Evolutionary conservation across 2,329 filamentous ascomycete species (phyloP), one percentile per base, ranked within the genome.

Genomic region (Arthrobotrys iridis): DNA sequence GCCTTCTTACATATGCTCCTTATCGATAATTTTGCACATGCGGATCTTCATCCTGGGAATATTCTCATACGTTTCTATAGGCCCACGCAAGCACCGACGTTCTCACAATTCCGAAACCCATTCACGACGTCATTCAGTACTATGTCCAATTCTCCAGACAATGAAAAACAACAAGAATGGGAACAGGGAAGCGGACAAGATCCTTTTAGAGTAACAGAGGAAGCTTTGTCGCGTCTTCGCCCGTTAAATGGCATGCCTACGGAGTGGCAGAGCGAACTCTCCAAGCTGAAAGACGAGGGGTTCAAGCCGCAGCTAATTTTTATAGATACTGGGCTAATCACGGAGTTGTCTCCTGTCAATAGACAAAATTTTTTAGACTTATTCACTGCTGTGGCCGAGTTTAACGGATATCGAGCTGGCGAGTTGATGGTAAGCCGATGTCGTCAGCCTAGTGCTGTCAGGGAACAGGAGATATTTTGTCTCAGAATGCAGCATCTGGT

Each of bases 31-130:
- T 99, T 99, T 82, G 90, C 97, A 24, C 95, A 99, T 81, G 94
- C 95, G 3, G 95, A 99, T 81, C 84, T 99, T 28, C 95, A 99
- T 81, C 95, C 95, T 0, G 95, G 95, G 24, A 99, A 99, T 82
- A 98, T 99, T 83, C 98, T 99, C 93, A 94, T 99, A 50, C 93
- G 96, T 77, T 99, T 99, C 84, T 97, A 98, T 83, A 89, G 94
- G 80, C 89, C 93, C 0, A 88, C 89, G 11, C 87, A 90, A 76
- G 87, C 58, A 6, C 28, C 94, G 0, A 88, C 90, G 55, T 84
- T 96, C 0, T 84, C 85, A 20, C 83, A 90, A 3, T 81, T 81
- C 40, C 81, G 82, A 20, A 82, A 85, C 65, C 20, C 79, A 78
- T 22, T 77, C 8, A 45, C 40, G 13, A 45, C 74, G 20, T 3